Conservation (phyloP, 163 green algal species). For the Trebouxiophyceae sp. region DNA sequence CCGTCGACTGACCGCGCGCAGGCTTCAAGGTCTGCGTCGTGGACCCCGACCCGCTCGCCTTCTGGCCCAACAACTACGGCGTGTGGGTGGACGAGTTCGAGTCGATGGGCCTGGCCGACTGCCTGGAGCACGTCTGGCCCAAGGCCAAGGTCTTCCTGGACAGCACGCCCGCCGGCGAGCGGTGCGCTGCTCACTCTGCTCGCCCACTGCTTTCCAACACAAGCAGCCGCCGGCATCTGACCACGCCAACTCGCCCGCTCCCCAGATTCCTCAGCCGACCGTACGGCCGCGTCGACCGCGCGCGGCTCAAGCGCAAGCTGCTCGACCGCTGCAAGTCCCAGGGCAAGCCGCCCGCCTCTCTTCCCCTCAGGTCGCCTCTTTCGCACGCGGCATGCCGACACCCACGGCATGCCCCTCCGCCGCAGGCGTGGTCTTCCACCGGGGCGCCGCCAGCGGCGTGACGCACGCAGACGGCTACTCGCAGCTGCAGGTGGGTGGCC, state of each 20-base stretch:
- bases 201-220: background rate
- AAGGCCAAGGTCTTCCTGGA: conserved; percentile 84
- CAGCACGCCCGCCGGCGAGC: conserved; percentile 32
- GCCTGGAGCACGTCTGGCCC: conserved; percentile 80
- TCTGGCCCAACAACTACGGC: conserved; percentile 97
- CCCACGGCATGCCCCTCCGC: background rate
- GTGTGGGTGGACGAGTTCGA: conserved; percentile 98
- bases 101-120: conserved; percentile 88
- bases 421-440: conserved; percentile 70
- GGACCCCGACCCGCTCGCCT: conserved; percentile 69
- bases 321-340: conserved; percentile 53
- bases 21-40: conserved; percentile 77
- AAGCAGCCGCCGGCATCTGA: background rate
- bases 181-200: conserved; percentile 27
- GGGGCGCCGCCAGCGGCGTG: conserved; percentile 51
- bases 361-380: no score
- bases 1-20: no score
- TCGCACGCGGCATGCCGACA: no score
- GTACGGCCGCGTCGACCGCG: conserved; percentile 85
- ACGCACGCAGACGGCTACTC: conserved; percentile 45
- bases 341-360: background rate
- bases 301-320: conserved; percentile 83
- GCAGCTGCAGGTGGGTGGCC: conserved; percentile 34
- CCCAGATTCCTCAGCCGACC: no score
- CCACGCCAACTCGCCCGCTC: background rate